phyloP scores from a whole-genome alignment of 352 stramenopile species.

The Globisporangium yorkense region DNA sequence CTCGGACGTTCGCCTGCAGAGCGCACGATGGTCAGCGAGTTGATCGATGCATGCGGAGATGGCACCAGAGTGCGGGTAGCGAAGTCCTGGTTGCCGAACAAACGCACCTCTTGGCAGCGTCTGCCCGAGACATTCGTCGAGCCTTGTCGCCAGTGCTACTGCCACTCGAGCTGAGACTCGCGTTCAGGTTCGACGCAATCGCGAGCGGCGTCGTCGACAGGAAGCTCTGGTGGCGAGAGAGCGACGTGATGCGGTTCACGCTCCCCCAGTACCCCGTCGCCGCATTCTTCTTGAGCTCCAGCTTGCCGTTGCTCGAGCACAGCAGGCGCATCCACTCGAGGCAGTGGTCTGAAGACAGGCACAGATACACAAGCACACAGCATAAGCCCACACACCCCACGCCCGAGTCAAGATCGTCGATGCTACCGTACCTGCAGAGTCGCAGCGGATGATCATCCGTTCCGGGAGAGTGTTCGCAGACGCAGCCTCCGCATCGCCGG shows the following conservation, averaged over 20 bases:
- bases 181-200: constrained; percentile 25
- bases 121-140: constrained; percentile 62
- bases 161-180: constrained; percentile 7
- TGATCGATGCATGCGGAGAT: neutral
- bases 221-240: constrained; percentile 84
- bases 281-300: constrained; percentile 87
- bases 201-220: constrained; percentile 50
- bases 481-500: constrained; percentile 8
- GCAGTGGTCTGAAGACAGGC: constrained; percentile 52
- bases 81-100: neutral
- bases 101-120: constrained; percentile 73
- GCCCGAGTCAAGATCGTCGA: neutral
- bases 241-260: constrained; percentile 79
- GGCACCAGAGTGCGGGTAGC: neutral
- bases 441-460: constrained; percentile 71
- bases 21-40: neutral
- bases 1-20: constrained; percentile 70
- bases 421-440: constrained; percentile 56
- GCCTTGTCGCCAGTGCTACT: constrained; percentile 27
- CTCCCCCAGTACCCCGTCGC: constrained; percentile 80
- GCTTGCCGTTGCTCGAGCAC: constrained; percentile 78
- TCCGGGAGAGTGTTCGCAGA: constrained; percentile 23
- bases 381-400: neutral
- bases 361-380: constrained; percentile 1
- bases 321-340: constrained; percentile 86